phyloP scores from a whole-genome alignment of 352 stramenopile species.

The Globisporangium nagaii region DNA sequence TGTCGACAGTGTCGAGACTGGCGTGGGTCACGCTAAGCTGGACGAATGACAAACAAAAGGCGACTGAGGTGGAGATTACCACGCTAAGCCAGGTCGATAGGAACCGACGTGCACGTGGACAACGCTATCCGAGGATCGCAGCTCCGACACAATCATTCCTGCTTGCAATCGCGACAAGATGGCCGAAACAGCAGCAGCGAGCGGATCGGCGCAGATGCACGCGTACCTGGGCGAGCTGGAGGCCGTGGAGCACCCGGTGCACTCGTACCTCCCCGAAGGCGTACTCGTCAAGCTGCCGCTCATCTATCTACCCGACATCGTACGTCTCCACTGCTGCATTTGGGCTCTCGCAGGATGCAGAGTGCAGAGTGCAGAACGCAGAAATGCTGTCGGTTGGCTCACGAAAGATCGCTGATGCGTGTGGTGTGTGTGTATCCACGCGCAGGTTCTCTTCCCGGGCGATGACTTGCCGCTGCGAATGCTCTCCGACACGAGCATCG shows the following conservation, averaged over 20 bases:
- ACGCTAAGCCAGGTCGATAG: no score
- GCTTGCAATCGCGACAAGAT: no score
- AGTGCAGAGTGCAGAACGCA: no score
- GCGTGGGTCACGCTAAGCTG: not conserved
- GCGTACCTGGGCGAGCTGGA: slow-evolving; percentile 74
- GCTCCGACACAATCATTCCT: no score
- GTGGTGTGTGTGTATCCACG: not conserved
- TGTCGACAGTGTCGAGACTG: not conserved
- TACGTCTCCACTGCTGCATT: slow-evolving; percentile 18
- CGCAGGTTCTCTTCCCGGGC: slow-evolving; percentile 76
- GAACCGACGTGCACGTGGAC: no score
- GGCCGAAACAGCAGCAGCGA: not conserved
- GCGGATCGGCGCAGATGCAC: slow-evolving; percentile 17
- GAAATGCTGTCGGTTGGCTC: not conserved
- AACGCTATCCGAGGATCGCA: no score
- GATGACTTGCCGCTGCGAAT: slow-evolving; percentile 72
- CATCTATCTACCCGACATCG: slow-evolving; percentile 70
- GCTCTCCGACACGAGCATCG: slow-evolving; percentile 52
- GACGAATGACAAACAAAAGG: no score
- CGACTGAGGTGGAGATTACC: no score
- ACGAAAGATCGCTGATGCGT: not conserved
- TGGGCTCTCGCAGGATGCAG: not conserved
- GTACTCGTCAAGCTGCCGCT: slow-evolving; percentile 55
- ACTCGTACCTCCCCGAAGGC: slow-evolving; percentile 44
- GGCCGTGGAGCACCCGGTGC: slow-evolving; percentile 38